phyloP scores from a whole-genome alignment of 495 filamentous ascomycete species.

The Neurospora sp. region DNA sequence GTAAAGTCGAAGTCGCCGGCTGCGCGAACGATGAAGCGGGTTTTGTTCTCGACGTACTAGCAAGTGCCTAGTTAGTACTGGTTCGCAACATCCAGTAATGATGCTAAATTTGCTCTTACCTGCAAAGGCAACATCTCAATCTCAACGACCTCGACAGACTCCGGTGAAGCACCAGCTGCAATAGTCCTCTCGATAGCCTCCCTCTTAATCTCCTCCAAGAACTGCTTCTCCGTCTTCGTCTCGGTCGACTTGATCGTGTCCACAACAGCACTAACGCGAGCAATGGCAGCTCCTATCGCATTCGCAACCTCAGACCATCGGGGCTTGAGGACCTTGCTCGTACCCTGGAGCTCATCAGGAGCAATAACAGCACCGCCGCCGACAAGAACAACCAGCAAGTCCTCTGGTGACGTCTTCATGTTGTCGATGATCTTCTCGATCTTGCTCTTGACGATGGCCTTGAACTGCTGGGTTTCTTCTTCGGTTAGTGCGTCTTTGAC shows the following conservation, averaged over 20 bases:
- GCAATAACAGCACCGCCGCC: slow-evolving; percentile 32
- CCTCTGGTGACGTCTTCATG: slow-evolving; percentile 39
- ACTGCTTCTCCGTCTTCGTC: slow-evolving; percentile 14
- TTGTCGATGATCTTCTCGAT: slow-evolving; percentile 39
- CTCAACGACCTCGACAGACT: slow-evolving; percentile 16
- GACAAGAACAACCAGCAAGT: slow-evolving; percentile 36
- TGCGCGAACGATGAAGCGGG: slow-evolving; percentile 40
- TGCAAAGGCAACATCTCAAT: slow-evolving; percentile 14
- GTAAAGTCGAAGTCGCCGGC: slow-evolving; percentile 42
- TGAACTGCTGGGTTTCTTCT: slow-evolving; percentile 8
- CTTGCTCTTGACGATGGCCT: slow-evolving; percentile 19
- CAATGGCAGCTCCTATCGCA: slow-evolving; percentile 47
- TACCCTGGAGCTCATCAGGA: slow-evolving; percentile 21
- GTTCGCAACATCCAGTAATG: not conserved
- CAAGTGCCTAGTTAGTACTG: not conserved
- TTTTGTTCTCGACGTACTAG: slow-evolving; percentile 42
- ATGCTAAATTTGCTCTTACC: slow-evolving; percentile 1
- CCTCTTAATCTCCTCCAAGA: slow-evolving; percentile 20
- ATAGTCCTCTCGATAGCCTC: slow-evolving; percentile 25
- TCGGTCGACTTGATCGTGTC: slow-evolving; percentile 28
- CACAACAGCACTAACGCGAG: slow-evolving; percentile 38
- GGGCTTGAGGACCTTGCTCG: slow-evolving; percentile 26
- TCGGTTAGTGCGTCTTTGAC: slow-evolving; percentile 10
- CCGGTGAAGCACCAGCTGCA: slow-evolving; percentile 32
- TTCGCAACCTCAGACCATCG: slow-evolving; percentile 39